Conservation (phyloP, 371 early-diverging fungal genomes). For the Phascolomyces articulosus region DNA sequence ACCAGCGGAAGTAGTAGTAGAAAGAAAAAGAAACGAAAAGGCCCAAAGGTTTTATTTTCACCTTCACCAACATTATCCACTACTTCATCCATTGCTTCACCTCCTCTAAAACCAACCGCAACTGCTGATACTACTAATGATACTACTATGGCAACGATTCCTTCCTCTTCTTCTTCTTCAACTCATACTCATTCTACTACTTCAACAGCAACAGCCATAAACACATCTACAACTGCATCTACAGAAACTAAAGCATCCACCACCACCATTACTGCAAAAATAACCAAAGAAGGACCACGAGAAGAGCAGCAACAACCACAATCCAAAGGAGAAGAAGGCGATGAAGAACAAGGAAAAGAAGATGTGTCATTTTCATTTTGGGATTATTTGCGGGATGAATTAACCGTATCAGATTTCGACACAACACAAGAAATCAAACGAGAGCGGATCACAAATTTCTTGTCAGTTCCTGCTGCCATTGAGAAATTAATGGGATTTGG, state of each 20-base stretch:
- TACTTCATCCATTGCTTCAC: neutral
- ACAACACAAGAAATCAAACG: slow-evolving; percentile 78
- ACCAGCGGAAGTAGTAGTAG: neutral
- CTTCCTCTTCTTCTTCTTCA: too few species aligned
- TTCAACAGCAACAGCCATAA: too few species aligned
- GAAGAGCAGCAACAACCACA: neutral
- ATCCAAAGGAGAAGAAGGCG: neutral
- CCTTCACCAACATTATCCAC: neutral
- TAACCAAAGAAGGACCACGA: neutral
- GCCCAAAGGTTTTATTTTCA: neutral
- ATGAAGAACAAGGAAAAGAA: neutral
- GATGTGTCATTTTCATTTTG: slow-evolving; percentile 43
- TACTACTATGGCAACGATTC: too few species aligned
- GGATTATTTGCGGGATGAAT: slow-evolving; percentile 70
- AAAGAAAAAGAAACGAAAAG: slow-evolving; percentile 9
- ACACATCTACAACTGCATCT: too few species aligned
- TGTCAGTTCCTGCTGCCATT: slow-evolving; percentile 78
- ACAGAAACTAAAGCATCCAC: neutral
- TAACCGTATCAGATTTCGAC: slow-evolving; percentile 76
- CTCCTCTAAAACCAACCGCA: neutral
- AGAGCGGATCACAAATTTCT: slow-evolving; percentile 83
- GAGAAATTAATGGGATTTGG: slow-evolving; percentile 93
- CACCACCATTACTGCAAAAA: neutral
- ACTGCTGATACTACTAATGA: too few species aligned
- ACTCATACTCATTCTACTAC: too few species aligned